Evolutionary conservation across 495 filamentous ascomycete genomes (phyloP).

Genomic region (Tuber microsphaerosporum): DNA sequence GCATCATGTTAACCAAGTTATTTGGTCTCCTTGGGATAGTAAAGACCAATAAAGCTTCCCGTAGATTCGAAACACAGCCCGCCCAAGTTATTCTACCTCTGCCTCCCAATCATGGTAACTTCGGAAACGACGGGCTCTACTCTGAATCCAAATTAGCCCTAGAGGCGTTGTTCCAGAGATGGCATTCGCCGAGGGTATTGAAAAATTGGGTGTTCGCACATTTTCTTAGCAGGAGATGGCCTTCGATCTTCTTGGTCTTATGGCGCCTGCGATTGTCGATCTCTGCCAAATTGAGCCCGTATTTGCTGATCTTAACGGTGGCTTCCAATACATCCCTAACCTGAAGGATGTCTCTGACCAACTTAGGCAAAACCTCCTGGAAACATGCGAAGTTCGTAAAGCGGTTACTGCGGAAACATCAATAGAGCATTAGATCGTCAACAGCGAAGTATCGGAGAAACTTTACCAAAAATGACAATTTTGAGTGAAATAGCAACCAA

Average conservation of each 20-base stretch:
- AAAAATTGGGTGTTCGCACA: conserved; percentile 91
- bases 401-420: conserved; percentile 93
- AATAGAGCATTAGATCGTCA: conserved; percentile 94
- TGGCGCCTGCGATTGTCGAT: conserved; percentile 89
- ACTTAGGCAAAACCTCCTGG: conserved; percentile 82
- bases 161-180: conserved; percentile 96
- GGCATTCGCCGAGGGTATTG: conserved; percentile 97
- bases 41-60: conserved; percentile 78
- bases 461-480: conserved; percentile 98
- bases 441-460: conserved; percentile 82
- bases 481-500: too few relatives aligned
- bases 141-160: conserved; percentile 95
- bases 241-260: conserved; percentile 93
- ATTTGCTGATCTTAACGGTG: conserved; percentile 94
- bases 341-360: conserved; percentile 89
- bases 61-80: conserved; percentile 87
- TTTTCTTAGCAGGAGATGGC: conserved; percentile 99
- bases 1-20: conserved; percentile 98
- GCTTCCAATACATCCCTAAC: conserved; percentile 93
- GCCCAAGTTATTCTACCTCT: conserved; percentile 93
- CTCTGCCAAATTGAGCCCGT: conserved; percentile 93
- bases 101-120: conserved; percentile 96
- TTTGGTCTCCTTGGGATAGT: conserved; percentile 81
- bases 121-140: conserved; percentile 96
- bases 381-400: conserved; percentile 86